Evolutionary conservation across 768 basidiomycete genomes (phyloP), one percentile per base, ranked within the genome.

Genomic region (Pisolithus tinctorius): DNA sequence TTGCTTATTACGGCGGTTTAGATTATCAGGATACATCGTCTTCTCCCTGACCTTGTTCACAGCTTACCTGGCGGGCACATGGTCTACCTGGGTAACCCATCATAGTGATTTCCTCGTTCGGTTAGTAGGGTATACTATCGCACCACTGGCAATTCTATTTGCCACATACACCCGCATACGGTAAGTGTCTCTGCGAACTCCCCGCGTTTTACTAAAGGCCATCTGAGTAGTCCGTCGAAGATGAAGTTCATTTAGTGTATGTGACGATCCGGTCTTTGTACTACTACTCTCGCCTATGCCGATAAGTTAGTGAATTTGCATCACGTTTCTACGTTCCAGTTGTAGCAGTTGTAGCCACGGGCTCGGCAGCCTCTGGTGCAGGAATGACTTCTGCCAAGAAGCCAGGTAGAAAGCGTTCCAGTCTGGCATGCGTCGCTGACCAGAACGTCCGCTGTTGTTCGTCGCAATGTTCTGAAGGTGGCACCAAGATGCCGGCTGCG

Each of bases 361-460:
- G 11, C 34, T 34, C 11, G 34, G 34, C 7, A 10, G 31, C 46
- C 6, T 55, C 49, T 2, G 76, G 66, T 23, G 64, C 60, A 8
- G 82, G 75, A 55, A 92, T 77, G 27, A 90, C 76, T 43, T 87
- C 84, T 16, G 74, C 71, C 55, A 97, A 70, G 69, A 98, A 94
- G 17, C 92, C 89, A 14, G 95, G 95, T 51, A 98, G 71, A 73
- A 98, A 93, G 38, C 85, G 80, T 58, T 95, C 93, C 60, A 97
- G 81, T 55, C 92, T 78, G 57, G 91, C 88, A 52, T 86, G 81
- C 2, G 93, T 94, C 25, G 84, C 80, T 11, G 78, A 77, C 94
- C 94, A 99, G 31, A 97, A 69, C 3, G 78, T 84, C 55, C 75
- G 77, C 63, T 83, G 84, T 43, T 72, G 74, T 49, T 82, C 82